These are phyloP conservation scores for Ceratocystis albifundus DNA, from an alignment of 2,329 filamentous ascomycete genomes.

Conservation along the genomic window DNA sequence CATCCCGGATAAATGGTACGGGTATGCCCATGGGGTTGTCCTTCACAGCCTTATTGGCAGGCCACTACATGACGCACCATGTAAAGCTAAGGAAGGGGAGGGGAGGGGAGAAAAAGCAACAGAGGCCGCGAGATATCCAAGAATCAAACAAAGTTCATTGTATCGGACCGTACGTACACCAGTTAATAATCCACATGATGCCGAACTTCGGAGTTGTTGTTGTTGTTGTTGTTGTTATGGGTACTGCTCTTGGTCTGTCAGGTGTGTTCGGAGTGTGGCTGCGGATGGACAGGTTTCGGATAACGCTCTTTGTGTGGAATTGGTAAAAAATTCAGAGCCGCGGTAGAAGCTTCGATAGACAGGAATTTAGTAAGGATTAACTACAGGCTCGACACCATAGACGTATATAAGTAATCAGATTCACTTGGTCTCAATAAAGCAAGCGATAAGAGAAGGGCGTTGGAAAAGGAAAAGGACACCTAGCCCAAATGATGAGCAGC, in stretches of 20 bases:
- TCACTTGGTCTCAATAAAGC: not conserved
- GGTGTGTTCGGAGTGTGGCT: not conserved
- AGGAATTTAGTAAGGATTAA: not conserved
- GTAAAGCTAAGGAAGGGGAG: not conserved
- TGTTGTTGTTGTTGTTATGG: not conserved
- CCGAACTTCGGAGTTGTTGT: constrained; percentile 24
- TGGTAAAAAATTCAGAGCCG: constrained; percentile 22
- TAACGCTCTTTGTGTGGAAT: constrained; percentile 15
- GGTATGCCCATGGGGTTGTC: not conserved
- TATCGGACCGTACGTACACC: constrained; percentile 54
- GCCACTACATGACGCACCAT: not conserved
- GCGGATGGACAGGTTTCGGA: constrained; percentile 20
- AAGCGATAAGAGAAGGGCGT: constrained; percentile 2
- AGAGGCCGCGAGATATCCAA: not conserved
- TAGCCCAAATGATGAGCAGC: not conserved
- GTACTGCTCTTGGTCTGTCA: too few species aligned
- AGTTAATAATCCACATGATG: constrained; percentile 88
- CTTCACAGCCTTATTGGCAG: constrained; percentile 5
- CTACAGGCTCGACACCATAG: not conserved
- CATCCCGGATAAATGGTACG: not conserved
- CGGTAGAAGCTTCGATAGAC: constrained; percentile 3
- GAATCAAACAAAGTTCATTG: not conserved
- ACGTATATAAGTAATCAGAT: constrained; percentile 14
- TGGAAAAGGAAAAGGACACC: constrained; percentile 11
- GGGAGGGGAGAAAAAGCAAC: not conserved